Base-by-base conservation (phyloP, 2,329 filamentous ascomycete genomes). In the Tolypocladium tundrense region DNA sequence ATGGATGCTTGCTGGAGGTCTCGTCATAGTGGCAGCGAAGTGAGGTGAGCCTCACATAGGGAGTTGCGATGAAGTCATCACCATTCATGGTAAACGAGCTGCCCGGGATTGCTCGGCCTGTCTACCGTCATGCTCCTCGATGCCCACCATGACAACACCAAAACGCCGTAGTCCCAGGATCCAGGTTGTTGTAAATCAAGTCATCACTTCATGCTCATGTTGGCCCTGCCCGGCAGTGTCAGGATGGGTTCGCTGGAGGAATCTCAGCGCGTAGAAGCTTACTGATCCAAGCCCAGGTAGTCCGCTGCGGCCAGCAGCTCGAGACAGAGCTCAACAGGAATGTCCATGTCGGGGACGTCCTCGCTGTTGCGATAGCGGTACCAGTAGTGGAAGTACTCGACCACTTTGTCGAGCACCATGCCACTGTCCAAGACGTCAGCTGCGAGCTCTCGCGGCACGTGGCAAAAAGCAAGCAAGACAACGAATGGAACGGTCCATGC, bases 301-400 rank as follows among this genome's bases (percentile, higher is more conserved):
- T 92, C 88, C 33, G 88, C 88, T 16, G 88, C 89, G 75, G 88
- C 86, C 62, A 93, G 74, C 60, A 93, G 72, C 74, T 92, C 88
- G 50, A 93, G 77, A 65, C 88, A 91, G 54, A 92, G 76, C 73
- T 92, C 88, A 37, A 88, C 83, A 14, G 88, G 88, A 59, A 92
- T 87, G 19, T 91, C 88, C 85, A 91, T 88, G 67, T 93, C 89
- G 5, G 87, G 85, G 24, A 91, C 88, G 65, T 91, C 85, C 64
- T 87, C 85, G 63, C 78, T 78, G 63, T 90, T 81, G 55, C 81
- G 80, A 72, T 90, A 81, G 66, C 86, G 87, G 72, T 91, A 86
- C 77, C 88, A 88, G 76, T 91, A 92, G 69, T 91, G 88, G 61
- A 91, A 86, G 73, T 92, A 93, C 73, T 92, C 88, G 70, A 86